These are phyloP conservation scores for Linanthus parryae DNA, from an alignment of 148 eudicot species.

Conservation along the genomic window DNA sequence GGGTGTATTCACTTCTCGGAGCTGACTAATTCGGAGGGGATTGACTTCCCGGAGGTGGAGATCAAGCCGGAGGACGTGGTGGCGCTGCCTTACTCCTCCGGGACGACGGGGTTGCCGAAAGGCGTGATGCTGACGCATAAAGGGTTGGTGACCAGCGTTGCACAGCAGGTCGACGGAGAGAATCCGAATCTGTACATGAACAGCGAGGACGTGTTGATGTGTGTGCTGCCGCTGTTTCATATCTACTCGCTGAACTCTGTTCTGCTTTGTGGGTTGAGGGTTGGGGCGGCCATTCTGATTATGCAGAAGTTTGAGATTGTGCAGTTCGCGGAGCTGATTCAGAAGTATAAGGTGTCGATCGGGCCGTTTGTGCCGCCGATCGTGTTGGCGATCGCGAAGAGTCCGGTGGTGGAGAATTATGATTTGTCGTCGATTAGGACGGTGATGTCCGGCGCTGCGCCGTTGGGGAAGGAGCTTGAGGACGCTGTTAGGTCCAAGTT, in stretches of 20 bases:
- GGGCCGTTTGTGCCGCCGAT: constrained; percentile 92
- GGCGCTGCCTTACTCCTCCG: constrained; percentile 85
- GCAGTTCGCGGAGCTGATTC: constrained; percentile 36
- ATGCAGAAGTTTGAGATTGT: constrained; percentile 74
- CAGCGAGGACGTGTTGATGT: constrained; percentile 57
- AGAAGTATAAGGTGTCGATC: constrained; percentile 55
- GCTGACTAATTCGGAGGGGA: constrained; percentile 28
- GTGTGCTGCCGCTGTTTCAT: constrained; percentile 76
- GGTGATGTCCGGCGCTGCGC: constrained; percentile 94
- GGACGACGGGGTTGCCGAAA: constrained; percentile 84
- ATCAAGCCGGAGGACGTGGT: constrained; percentile 62
- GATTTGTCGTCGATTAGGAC: constrained; percentile 57
- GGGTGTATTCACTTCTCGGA: constrained; percentile 49
- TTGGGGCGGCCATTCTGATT: constrained; percentile 54
- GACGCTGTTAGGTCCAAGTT: constrained; percentile 60
- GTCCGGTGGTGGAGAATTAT: constrained; percentile 44
- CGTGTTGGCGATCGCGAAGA: constrained; percentile 71
- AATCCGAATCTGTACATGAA: constrained; percentile 66
- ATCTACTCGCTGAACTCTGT: constrained; percentile 72
- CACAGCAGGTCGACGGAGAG: constrained; percentile 83
- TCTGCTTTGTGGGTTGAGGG: constrained; percentile 53
- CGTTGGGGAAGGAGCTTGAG: constrained; percentile 88
- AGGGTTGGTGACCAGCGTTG: constrained; percentile 68
- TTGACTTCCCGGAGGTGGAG: constrained; percentile 24
- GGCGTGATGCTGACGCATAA: constrained; percentile 84